Conservation (phyloP, 495 filamentous ascomycete genomes). For the Thermothielavioides terrestris region DNA sequence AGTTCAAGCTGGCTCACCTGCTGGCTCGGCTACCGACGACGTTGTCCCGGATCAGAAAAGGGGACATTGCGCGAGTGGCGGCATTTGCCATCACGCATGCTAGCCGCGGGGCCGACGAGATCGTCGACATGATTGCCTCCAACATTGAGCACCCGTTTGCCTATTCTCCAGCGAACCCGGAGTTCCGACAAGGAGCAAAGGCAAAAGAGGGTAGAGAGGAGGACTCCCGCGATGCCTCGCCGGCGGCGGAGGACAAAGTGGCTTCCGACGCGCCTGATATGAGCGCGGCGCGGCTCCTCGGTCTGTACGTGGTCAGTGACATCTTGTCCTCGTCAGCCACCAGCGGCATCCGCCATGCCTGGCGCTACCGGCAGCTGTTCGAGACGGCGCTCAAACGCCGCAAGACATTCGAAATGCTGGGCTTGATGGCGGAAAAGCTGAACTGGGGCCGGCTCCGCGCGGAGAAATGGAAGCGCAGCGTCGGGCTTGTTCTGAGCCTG, state of each 20-base stretch:
- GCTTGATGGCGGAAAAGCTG: constrained; percentile 63
- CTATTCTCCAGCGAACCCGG: constrained; percentile 47
- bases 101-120: constrained; percentile 67
- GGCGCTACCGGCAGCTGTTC: constrained; percentile 83
- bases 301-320: constrained; percentile 79
- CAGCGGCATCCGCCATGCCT: constrained; percentile 75
- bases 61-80: constrained; percentile 79
- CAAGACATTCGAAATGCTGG: constrained; percentile 73
- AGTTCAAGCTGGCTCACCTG: constrained; percentile 72
- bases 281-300: constrained; percentile 68
- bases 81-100: constrained; percentile 87
- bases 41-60: constrained; percentile 65
- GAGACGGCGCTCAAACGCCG: constrained; percentile 61
- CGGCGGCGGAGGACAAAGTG: constrained; percentile 29
- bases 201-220: constrained; percentile 32
- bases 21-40: constrained; percentile 72
- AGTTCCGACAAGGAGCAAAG: constrained; percentile 32
- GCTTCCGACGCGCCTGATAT: constrained; percentile 45
- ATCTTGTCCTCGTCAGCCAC: constrained; percentile 79
- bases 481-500: constrained; percentile 60
- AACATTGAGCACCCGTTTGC: constrained; percentile 72
- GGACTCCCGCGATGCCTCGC: constrained; percentile 27
- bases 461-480: constrained; percentile 84
- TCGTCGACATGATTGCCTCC: constrained; percentile 75
- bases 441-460: constrained; percentile 76